Evolutionary conservation across 306 rosid genomes (phyloP).

Genomic region (Vigna angularis): DNA sequence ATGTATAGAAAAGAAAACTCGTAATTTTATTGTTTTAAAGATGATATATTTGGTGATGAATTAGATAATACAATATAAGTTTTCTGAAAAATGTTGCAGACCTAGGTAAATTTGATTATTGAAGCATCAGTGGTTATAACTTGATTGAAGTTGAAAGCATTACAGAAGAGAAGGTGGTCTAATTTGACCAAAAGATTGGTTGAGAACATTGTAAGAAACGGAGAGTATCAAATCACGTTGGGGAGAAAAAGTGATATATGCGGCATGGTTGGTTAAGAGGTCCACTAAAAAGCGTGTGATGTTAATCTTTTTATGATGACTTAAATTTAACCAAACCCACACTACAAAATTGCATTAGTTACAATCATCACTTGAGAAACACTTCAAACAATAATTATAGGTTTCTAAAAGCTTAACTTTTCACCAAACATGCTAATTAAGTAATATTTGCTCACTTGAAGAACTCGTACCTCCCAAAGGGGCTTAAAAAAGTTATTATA

Average conservation of each 20-base stretch:
- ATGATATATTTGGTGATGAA: no score
- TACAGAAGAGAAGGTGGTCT: no score
- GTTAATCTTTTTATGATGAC: constrained; percentile 30
- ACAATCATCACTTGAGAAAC: constrained; percentile 47
- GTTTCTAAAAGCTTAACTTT: constrained; percentile 19
- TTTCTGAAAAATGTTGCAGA: no score
- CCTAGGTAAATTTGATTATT: no score
- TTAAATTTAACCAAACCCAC: constrained; percentile 42
- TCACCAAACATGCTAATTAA: background rate
- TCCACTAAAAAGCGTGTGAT: constrained; percentile 33
- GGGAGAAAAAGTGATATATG: constrained; percentile 33
- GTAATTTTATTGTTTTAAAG: no score
- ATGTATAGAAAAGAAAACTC: no score
- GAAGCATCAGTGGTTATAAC: no score
- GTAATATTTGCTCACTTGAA: constrained; percentile 20
- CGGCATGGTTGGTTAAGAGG: constrained; percentile 44
- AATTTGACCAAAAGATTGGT: constrained; percentile 30
- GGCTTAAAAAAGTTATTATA: constrained; percentile 1
- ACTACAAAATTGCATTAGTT: constrained; percentile 6
- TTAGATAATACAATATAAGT: no score
- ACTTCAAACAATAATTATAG: constrained; percentile 39
- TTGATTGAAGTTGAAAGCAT: no score
- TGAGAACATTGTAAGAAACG: constrained; percentile 46
- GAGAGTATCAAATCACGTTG: constrained; percentile 19
- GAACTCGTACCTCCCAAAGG: constrained; percentile 11